Conservation (phyloP, 2,329 filamentous ascomycete genomes). For the Pseudogymnoascus verrucosus region DNA sequence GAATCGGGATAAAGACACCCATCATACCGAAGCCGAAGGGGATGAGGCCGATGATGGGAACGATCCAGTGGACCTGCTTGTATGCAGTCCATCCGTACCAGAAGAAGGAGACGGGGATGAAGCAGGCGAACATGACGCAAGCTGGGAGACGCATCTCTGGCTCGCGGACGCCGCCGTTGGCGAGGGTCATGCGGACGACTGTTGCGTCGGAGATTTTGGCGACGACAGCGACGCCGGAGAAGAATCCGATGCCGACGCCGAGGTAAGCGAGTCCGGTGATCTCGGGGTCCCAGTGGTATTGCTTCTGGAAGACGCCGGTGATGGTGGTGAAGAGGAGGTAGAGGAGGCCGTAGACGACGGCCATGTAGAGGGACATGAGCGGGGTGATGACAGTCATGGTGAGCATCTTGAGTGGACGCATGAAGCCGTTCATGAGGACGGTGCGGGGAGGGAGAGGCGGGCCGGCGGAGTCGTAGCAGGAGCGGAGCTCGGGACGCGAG, state of each 20-base stretch:
- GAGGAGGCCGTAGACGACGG: slow-evolving; percentile 44
- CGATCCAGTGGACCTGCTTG: slow-evolving; percentile 36
- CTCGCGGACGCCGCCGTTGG: slow-evolving; percentile 30
- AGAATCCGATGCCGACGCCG: slow-evolving; percentile 35
- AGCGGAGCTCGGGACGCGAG: slow-evolving; percentile 33
- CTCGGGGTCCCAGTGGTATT: slow-evolving; percentile 35
- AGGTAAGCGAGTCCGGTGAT: slow-evolving; percentile 37
- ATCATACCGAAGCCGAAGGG: slow-evolving; percentile 40
- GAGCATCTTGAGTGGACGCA: slow-evolving; percentile 41
- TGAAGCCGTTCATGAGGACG: slow-evolving; percentile 35
- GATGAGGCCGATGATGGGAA: slow-evolving; percentile 34
- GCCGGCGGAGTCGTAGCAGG: slow-evolving; percentile 35
- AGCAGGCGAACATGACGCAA: slow-evolving; percentile 35
- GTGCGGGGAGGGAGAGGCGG: slow-evolving; percentile 19
- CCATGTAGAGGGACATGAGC: slow-evolving; percentile 42
- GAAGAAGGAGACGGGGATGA: slow-evolving; percentile 40
- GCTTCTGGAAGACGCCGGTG: slow-evolving; percentile 38
- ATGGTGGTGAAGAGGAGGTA: slow-evolving; percentile 48
- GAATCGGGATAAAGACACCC: slow-evolving; percentile 36
- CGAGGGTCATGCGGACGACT: slow-evolving; percentile 38
- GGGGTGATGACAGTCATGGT: slow-evolving; percentile 32
- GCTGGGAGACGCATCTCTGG: slow-evolving; percentile 36
- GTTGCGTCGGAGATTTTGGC: slow-evolving; percentile 37
- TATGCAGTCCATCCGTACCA: slow-evolving; percentile 44
- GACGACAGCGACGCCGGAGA: slow-evolving; percentile 34